Base-by-base conservation (phyloP, 139 green algal genomes). In the Chlorella vulgaris region DNA sequence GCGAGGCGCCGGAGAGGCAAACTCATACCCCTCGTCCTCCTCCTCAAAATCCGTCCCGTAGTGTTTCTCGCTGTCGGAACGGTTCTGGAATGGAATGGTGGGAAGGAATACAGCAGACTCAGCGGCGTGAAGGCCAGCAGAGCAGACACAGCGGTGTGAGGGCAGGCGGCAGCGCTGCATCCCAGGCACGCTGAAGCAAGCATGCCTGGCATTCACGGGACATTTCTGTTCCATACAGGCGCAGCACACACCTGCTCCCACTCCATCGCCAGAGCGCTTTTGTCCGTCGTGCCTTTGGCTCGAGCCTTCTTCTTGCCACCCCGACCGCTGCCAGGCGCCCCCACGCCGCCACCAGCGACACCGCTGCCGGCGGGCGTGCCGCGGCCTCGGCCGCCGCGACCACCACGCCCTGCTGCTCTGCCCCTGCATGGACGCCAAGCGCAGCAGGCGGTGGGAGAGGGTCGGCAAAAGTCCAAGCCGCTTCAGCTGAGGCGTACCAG, bases 41-140 rank as follows among this genome's bases (percentile, higher is more conserved):
- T 85, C 67, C 26, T 84, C 81, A n/a, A 78, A 40, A 19, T 74
- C 81, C 2, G 40, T 81, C 22, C 81, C 81, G n/a, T 85, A 85
- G 36, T 85, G 81, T 58, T 42, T 55, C 65, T 85, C 81, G n/a
- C 69, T 81, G 51, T 85, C 81, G 19, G 70, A 77, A 3, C 2
- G 18, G 22, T 74, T 18, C 33, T 65, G 70, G 43, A 36, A 7
- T 7, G 22, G n/a, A 75, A 15, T 58, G 47, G 15, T 42, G 55
- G 55, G 55, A 42, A 21, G 62, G 7, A 24, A 40, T 24, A 28
- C 6, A 13, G 26, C 62, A 28, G 29, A 43, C 28, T n/a, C n/a
- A 38, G 62, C n/a, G 26, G 28, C 4, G 62, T 13, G n/a, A 7
- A 29, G 24, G 62, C 5, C n/a, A 38, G 62, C n/a, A 22, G 29